Evolutionary conservation across 2,329 filamentous ascomycete genomes (phyloP), one percentile per base, ranked within the genome.

Genomic region (Bimuria novae-zelandiae): DNA sequence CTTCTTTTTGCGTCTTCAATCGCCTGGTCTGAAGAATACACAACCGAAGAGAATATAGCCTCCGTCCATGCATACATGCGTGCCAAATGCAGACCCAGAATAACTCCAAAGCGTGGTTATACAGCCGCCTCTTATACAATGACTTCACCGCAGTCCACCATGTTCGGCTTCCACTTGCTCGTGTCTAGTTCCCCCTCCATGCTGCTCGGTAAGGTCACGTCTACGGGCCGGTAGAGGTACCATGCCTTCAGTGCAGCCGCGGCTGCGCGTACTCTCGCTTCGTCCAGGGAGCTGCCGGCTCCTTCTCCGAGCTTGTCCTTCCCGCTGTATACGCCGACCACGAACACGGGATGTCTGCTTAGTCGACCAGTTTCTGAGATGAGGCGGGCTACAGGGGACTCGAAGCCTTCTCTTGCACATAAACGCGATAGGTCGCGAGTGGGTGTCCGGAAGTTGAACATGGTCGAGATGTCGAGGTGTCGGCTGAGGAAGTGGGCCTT

Each of bases 261-360:
- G 32, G 90, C 86, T 17, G 94, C 94, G 72, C 90, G 84, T 59
- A 84, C 82, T 59, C 90, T 85, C 27, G 89, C 93, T 65, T 91
- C 84, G 61, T 91, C 82, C 51, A 97, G 79, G 74, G 84, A 92
- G 43, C 88, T 79, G 21, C 89, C 94, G 17, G 87, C 82, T n/a
- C 87, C 94, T 78, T 99, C 93, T 51, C 93, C 94, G 36, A 99
- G 81, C 82, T 94, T 93, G 72, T 99, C 92, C 55, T 82, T 80
- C 46, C 93, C 94, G 62, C 89, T 95, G 79, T 89, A 99, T 56
- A 99, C 92, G 53, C 93, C 94, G 12, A 99, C 92, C 25, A 97
- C 86, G 68, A 88, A 97, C 14, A 99, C 94, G 14, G 94, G 93
- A 54, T 89, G 89, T 72, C 89, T 85, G 66, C 89, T 94, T 62